Evolutionary conservation across 345 rosid genomes (phyloP).

Genomic region (Citrus mangshanensis): DNA sequence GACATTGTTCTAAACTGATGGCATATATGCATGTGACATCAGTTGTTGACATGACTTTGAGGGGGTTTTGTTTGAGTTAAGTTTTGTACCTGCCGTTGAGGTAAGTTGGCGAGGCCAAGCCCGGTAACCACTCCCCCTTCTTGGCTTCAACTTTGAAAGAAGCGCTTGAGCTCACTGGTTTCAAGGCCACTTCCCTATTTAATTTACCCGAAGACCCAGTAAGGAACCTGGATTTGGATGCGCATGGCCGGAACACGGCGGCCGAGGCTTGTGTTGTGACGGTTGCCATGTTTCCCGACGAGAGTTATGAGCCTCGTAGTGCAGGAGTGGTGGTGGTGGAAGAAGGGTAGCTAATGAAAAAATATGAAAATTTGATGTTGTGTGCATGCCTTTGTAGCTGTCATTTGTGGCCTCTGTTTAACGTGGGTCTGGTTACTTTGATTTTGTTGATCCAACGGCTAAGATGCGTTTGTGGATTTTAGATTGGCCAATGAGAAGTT

Average conservation of each 20-base stretch:
- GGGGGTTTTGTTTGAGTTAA: not conserved
- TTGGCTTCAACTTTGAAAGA: conserved; percentile 73
- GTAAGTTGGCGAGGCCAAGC: conserved; percentile 74
- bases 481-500: conserved; percentile 31
- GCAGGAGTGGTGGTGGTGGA: not conserved
- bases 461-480: conserved; percentile 20
- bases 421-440: conserved; percentile 14
- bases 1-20: no score
- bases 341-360: not conserved
- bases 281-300: conserved; percentile 54
- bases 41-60: not conserved
- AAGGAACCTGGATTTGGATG: conserved; percentile 60
- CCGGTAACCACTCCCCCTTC: conserved; percentile 98
- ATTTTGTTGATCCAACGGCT: conserved; percentile 27
- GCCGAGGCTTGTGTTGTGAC: conserved; percentile 88
- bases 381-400: conserved; percentile 25
- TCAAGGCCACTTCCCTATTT: conserved; percentile 44
- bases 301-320: not conserved
- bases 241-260: conserved; percentile 67
- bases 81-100: conserved; percentile 70
- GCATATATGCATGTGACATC: not conserved
- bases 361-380: not conserved
- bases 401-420: conserved; percentile 38
- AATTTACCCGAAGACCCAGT: conserved; percentile 54
- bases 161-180: conserved; percentile 29